Evolutionary conservation across 1,284 basidiomycete species (phyloP).

Genomic region (Rhodotorula sp.): DNA sequence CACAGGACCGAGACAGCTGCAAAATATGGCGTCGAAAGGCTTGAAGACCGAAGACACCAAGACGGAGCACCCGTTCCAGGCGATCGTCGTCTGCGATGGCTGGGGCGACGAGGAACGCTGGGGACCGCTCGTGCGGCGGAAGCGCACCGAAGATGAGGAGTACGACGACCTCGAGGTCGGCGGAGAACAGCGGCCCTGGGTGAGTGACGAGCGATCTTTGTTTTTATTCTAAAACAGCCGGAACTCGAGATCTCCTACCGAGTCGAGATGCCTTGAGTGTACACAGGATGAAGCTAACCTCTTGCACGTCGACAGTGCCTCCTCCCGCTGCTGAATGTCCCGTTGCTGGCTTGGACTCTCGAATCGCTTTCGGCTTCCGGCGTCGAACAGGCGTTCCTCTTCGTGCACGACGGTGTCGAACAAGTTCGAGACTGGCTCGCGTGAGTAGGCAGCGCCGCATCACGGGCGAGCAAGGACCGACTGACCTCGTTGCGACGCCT

Average conservation of each 20-base stretch:
- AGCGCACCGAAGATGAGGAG: slow-evolving; percentile 36
- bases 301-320: slow-evolving; percentile 63
- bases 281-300: not conserved
- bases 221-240: no score
- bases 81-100: slow-evolving; percentile 43
- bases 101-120: slow-evolving; percentile 43
- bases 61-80: slow-evolving; percentile 42
- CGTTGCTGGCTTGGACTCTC: slow-evolving; percentile 92
- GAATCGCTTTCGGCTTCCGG: slow-evolving; percentile 88
- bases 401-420: slow-evolving; percentile 79
- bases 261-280: not conserved
- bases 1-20: not conserved
- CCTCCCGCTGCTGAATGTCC: slow-evolving; percentile 88
- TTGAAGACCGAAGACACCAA: slow-evolving; percentile 41
- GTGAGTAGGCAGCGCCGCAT: slow-evolving; percentile 55
- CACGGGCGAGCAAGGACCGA: not conserved
- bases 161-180: slow-evolving; percentile 32
- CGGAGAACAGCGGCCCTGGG: slow-evolving; percentile 42
- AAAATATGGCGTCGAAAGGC: slow-evolving; percentile 24
- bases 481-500: slow-evolving; percentile 8
- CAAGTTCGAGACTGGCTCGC: slow-evolving; percentile 76
- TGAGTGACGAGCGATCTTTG: slow-evolving; percentile 6
- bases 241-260: not conserved
- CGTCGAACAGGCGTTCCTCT: slow-evolving; percentile 92
- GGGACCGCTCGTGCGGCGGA: slow-evolving; percentile 41